Base-by-base conservation (phyloP, 345 rosid species). In the Arabis hirsuta region DNA sequence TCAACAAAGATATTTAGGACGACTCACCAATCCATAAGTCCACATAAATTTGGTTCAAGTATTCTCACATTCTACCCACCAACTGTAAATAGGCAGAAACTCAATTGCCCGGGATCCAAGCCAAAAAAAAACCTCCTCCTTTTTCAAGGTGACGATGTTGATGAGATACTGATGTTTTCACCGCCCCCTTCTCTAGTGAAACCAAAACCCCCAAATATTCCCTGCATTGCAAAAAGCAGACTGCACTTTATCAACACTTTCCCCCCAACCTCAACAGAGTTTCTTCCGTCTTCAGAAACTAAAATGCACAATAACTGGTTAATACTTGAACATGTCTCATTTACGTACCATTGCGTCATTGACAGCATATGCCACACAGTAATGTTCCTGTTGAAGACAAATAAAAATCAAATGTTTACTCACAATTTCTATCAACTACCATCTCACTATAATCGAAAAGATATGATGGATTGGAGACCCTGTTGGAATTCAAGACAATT, bases 301-400 rank as follows among this genome's bases (percentile, higher is more conserved):
- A 56, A 52, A 45, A 42, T 0, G 61, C 34, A 65, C 3, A 44
- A 53, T 38, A 12, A 39, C 6, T 45, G 45, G 8, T 42, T 4
- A 29, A 19, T 10, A 59, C 52, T 73, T 42, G 42, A 36, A 61
- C 70, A 55, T 22, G 55, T 19, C 69, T 42, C 69, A 44, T 62
- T 14, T 46, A 80, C 96, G 48, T 90, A 90, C 96, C 98, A 86
- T 81, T 52, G 85, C 76, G 71, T 95, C 98, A 77, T 88, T 88
- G 78, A 95, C 87, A 67, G 96, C 98, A 78, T 78, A 83, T 38
- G 93, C 80, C 58, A 91, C 96, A 41, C 98, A 95, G 77, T 90
- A 90, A 46, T 77, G 77, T 72, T 77, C 81, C 81, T 73, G 71
- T 58, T 24, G 59, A 34, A 65, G 20, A 62, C 44, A 39, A 62